Conservation (phyloP, 2,329 filamentous ascomycete species). For the Aspergillus pseudoviridinutans region DNA sequence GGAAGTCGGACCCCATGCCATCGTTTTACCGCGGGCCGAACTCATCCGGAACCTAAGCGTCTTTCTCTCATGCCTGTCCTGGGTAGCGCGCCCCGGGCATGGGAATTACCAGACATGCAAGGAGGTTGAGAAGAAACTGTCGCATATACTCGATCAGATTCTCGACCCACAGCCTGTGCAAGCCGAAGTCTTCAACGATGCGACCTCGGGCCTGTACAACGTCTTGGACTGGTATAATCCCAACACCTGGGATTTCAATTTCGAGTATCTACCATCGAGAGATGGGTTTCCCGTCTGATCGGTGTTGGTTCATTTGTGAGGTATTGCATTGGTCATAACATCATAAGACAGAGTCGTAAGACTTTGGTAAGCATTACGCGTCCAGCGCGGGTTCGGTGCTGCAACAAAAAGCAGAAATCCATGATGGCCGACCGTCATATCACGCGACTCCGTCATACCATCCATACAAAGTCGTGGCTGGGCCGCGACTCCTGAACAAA, state of each 20-base stretch:
- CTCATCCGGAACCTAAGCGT: slow-evolving; percentile 33
- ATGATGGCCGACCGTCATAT: neutral
- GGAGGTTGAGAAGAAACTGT: slow-evolving; percentile 33
- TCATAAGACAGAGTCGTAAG: slow-evolving; percentile 3
- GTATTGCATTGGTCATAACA: slow-evolving; percentile 7
- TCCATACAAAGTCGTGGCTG: slow-evolving; percentile 34
- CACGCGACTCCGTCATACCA: slow-evolving; percentile 22
- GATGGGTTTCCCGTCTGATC: slow-evolving; percentile 19
- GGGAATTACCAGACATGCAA: slow-evolving; percentile 34
- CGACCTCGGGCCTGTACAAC: slow-evolving; percentile 26
- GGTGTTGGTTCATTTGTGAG: neutral
- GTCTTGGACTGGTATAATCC: slow-evolving; percentile 34
- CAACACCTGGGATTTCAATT: slow-evolving; percentile 30
- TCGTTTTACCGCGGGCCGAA: slow-evolving; percentile 27
- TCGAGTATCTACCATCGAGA: slow-evolving; percentile 21
- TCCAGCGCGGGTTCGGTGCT: neutral
- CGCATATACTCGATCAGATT: slow-evolving; percentile 32
- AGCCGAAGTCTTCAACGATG: slow-evolving; percentile 25
- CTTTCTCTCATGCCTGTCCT: slow-evolving; percentile 29
- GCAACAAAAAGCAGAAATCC: neutral
- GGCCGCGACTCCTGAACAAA: slow-evolving; percentile 27
- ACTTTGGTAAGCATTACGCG: neutral
- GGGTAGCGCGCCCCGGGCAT: slow-evolving; percentile 31
- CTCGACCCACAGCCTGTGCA: slow-evolving; percentile 32
- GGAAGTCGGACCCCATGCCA: slow-evolving; percentile 20